Percentiles rank a stretch among this genome's conserved stretches.
Conservation (phyloP, 805 yeast genomes). For the Cyberlindnera mrakii region DNA sequence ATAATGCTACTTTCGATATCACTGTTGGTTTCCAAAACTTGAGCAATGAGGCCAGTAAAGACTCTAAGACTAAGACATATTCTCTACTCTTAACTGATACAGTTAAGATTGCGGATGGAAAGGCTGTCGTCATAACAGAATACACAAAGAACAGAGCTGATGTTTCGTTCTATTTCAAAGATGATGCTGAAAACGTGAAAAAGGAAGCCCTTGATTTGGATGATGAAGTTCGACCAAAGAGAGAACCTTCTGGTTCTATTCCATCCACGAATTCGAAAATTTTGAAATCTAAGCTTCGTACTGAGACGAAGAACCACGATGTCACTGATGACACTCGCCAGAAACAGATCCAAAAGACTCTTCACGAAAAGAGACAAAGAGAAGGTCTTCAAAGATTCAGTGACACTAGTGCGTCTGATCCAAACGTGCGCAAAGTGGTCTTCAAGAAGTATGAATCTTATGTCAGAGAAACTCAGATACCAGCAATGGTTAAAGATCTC, state of each 20-base stretch:
- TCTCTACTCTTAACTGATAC: constrained; percentile 79
- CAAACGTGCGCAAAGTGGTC: constrained; percentile 55
- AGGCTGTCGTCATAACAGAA: constrained; percentile 63
- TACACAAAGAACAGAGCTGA: constrained; percentile 69
- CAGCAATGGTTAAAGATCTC: constrained; percentile 73
- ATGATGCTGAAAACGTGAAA: constrained; percentile 42
- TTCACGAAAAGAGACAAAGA: constrained; percentile 80
- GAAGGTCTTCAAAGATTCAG: constrained; percentile 81
- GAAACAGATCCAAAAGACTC: constrained; percentile 72
- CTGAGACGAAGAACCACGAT: constrained; percentile 65
- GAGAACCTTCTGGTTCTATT: constrained; percentile 26
- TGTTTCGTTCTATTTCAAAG: constrained; percentile 78
- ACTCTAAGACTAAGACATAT: constrained; percentile 51
- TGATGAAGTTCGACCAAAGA: constrained; percentile 25
- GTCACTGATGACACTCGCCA: constrained; percentile 77
- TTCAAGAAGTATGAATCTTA: constrained; percentile 93
- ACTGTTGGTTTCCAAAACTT: constrained; percentile 73
- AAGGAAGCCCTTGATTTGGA: constrained; percentile 36
- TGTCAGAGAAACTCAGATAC: constrained; percentile 88
- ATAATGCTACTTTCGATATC: constrained; percentile 70
- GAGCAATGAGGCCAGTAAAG: constrained; percentile 37
- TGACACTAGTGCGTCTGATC: constrained; percentile 67
- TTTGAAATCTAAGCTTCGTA: constrained; percentile 71
- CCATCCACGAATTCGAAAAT: constrained; percentile 47
- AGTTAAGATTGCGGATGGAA: constrained; percentile 52